Conservation (phyloP, 371 early-diverging fungal species). For the Haplosporangium sp. region DNA sequence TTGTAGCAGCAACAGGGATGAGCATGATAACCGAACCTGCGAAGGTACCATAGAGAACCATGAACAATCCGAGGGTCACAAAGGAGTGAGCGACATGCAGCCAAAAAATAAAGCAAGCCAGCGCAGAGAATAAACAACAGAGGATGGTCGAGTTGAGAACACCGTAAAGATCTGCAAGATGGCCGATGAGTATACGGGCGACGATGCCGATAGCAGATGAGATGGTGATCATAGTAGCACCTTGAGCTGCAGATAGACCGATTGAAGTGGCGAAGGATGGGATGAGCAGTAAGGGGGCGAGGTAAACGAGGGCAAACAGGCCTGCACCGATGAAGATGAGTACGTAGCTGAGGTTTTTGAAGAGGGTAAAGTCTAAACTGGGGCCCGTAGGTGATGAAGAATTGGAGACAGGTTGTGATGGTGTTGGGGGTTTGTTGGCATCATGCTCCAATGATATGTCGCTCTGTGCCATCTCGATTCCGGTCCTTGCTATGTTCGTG, state of each 20-base stretch:
- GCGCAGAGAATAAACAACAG: constrained; percentile 3
- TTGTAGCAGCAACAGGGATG: constrained; percentile 22
- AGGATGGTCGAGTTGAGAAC: constrained; percentile 19
- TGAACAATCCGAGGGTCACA: constrained; percentile 4
- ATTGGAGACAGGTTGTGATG: not conserved
- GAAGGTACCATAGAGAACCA: constrained; percentile 26
- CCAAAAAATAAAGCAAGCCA: constrained; percentile 1
- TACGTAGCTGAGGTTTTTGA: constrained; percentile 2
- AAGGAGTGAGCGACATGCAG: constrained; percentile 7
- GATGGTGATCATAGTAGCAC: constrained; percentile 18
- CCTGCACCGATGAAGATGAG: constrained; percentile 16
- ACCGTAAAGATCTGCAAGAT: constrained; percentile 15
- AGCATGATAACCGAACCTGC: constrained; percentile 20
- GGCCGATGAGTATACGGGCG: constrained; percentile 14
- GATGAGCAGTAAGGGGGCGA: constrained; percentile 18
- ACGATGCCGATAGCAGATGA: constrained; percentile 11
- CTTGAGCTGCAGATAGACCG: constrained; percentile 19
- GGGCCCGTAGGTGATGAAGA: not conserved
- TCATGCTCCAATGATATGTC: not conserved
- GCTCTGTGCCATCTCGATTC: not conserved
- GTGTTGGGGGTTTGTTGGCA: not conserved
- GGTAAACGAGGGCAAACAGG: constrained; percentile 21
- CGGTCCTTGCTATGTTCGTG: not conserved
- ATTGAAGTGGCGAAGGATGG: constrained; percentile 21
- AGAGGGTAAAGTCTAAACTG: constrained; percentile 5